Percentiles rank a stretch among this genome's conserved stretches.
Evolutionary conservation across 2,329 filamentous ascomycete genomes (phyloP).

Genomic region (Gaeumannomyces tritici): DNA sequence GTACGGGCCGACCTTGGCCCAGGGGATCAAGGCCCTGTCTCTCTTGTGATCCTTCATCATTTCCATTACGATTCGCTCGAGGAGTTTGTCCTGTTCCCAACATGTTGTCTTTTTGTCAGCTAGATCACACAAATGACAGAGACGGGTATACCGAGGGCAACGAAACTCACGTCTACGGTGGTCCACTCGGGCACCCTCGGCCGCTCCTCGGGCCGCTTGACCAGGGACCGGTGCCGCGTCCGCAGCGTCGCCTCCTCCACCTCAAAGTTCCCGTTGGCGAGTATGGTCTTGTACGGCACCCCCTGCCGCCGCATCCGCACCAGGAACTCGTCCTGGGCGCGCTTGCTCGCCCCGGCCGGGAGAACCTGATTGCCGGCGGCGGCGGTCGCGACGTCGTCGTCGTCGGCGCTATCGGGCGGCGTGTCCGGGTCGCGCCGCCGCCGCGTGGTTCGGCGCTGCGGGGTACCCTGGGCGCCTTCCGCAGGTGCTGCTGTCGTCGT

Average conservation of each 20-base stretch:
- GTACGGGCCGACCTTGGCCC: constrained; percentile 47
- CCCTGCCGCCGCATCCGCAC: neutral
- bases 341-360: neutral
- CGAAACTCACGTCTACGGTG: constrained; percentile 48
- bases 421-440: neutral
- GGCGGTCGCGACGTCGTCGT: neutral
- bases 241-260: constrained; percentile 64
- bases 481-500: neutral
- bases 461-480: neutral
- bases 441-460: neutral
- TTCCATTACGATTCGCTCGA: neutral
- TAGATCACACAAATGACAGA: too few species aligned
- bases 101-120: neutral
- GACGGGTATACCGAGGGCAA: neutral
- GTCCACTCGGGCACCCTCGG: constrained; percentile 59
- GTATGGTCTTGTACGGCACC: neutral
- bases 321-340: neutral
- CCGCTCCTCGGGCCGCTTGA: constrained; percentile 50
- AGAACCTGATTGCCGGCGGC: neutral
- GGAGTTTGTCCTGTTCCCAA: neutral
- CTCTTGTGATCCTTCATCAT: neutral
- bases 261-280: neutral
- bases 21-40: constrained; percentile 27
- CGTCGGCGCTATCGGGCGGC: neutral
- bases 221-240: constrained; percentile 56